Evolutionary conservation across 2,329 filamentous ascomycete species (phyloP), one percentile per base, ranked within the genome.

Genomic region (Penicillium paneum): DNA sequence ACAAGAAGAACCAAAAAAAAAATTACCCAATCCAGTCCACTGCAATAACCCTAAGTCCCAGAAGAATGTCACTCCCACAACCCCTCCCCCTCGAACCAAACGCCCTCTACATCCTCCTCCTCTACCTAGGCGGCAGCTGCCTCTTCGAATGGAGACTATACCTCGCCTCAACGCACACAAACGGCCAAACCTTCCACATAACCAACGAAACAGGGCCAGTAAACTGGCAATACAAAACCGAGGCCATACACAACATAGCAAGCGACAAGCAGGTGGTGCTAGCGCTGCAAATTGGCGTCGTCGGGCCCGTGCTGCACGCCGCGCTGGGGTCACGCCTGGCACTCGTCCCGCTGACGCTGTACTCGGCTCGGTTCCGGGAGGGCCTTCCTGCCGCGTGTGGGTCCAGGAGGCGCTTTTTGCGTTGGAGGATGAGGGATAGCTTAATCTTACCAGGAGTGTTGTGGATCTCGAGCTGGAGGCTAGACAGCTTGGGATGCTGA

Each of bases 141-240:
- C 40, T 24, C 7, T 67, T 67, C 32, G 59, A 66, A 40, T 68
- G 64, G 65, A 54, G 56, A 17, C 36, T 68, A 5, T 67, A 64
- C 36, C 59, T 67, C 13, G 56, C 63, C 11, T 58, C 31, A 13
- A 50, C 56, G 13, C 8, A 39, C 3, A 45, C 21, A 6, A 42
- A 39, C 8, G 66, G 63, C 3, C 54, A 34, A 21, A 15, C 59
- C 11, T 67, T 62, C 52, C 60, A 66, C 35, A 47, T 65, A 19
- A 59, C 58, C 26, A 58, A 62, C 42, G 51, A 61, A 4, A 19
- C 28, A 6, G 47, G 45, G 8, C 46, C 52, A 8, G 46, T 49
- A 26, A 36, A n/a, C 2, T 66, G 61, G 61, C 48, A 53, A 38
- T 63, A 59, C 54, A 56, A 60, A 40, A 47, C 43, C 40, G 58